A percentile compares a stretch with the other conserved stretches of the same genome.
phyloP scores from a whole-genome alignment of 768 basidiomycete genomes.

The Termitomyces sp. region DNA sequence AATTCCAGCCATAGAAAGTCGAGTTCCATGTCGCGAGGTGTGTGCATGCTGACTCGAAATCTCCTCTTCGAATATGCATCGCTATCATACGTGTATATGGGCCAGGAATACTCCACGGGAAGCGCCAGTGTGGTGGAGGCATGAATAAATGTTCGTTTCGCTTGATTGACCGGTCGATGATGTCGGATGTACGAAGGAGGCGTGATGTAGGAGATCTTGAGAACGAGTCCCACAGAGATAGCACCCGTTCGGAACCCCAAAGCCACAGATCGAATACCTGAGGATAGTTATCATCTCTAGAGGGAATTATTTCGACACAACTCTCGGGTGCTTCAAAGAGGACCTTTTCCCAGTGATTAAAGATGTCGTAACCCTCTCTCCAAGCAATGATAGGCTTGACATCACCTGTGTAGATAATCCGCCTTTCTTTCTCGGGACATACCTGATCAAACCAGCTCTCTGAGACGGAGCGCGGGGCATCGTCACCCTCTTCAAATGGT shows the following conservation, averaged over 20 bases:
- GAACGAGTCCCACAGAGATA: slow-evolving; percentile 32
- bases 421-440: slow-evolving; percentile 37
- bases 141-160: slow-evolving; percentile 33
- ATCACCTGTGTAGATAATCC: slow-evolving; percentile 33
- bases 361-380: slow-evolving; percentile 30
- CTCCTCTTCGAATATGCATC: slow-evolving; percentile 36
- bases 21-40: slow-evolving; percentile 27
- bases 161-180: slow-evolving; percentile 32
- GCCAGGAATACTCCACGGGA: too few species aligned
- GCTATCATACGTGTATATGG: slow-evolving; percentile 36
- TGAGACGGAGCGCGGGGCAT: slow-evolving; percentile 44
- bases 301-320: slow-evolving; percentile 38
- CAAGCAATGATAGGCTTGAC: slow-evolving; percentile 32
- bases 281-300: slow-evolving; percentile 27
- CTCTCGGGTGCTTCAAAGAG: slow-evolving; percentile 36
- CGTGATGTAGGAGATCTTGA: slow-evolving; percentile 29
- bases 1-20: slow-evolving; percentile 34
- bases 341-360: slow-evolving; percentile 35
- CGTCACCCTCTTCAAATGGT: slow-evolving; percentile 34
- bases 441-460: slow-evolving; percentile 41
- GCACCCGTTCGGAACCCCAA: slow-evolving; percentile 29
- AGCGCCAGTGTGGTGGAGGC: slow-evolving; percentile 24
- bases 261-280: slow-evolving; percentile 34
- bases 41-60: slow-evolving; percentile 31
- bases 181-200: slow-evolving; percentile 28